These are phyloP conservation scores for Fusarium sp. DNA, from an alignment of 2,329 filamentous ascomycete genomes.

Conservation along the genomic window DNA sequence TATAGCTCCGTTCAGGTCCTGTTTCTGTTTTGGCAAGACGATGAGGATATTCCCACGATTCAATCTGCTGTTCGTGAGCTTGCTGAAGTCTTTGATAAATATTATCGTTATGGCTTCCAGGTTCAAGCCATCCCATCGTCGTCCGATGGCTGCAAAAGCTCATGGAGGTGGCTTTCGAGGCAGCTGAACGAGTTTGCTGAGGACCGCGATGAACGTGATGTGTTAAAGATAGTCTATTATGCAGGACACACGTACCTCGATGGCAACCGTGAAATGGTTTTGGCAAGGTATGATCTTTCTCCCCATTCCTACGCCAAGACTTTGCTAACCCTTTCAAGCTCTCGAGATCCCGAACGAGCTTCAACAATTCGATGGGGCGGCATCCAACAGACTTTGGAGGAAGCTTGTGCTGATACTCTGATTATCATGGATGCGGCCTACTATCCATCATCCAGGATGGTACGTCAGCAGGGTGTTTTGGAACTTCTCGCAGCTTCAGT, in stretches of 20 bases:
- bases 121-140: slow-evolving; percentile 66
- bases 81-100: slow-evolving; percentile 65
- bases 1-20: slow-evolving; percentile 68
- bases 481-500: slow-evolving; percentile 71
- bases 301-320: neutral
- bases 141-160: slow-evolving; percentile 63
- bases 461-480: slow-evolving; percentile 67
- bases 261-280: slow-evolving; percentile 69
- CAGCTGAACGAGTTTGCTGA: slow-evolving; percentile 68
- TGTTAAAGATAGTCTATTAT: slow-evolving; percentile 73
- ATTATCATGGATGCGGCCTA: slow-evolving; percentile 73
- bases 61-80: slow-evolving; percentile 63
- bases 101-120: slow-evolving; percentile 67
- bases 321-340: slow-evolving; percentile 58
- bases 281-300: slow-evolving; percentile 64
- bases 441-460: slow-evolving; percentile 68
- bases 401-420: slow-evolving; percentile 69
- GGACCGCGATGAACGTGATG: slow-evolving; percentile 68
- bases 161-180: slow-evolving; percentile 69
- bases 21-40: slow-evolving; percentile 71
- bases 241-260: slow-evolving; percentile 70
- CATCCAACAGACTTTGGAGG: slow-evolving; percentile 70
- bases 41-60: slow-evolving; percentile 61
- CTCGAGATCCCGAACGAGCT: slow-evolving; percentile 61
- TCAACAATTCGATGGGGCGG: slow-evolving; percentile 69